phyloP scores from a whole-genome alignment of 805 yeast species.

The Wickerhamiella kurtzmanii region DNA sequence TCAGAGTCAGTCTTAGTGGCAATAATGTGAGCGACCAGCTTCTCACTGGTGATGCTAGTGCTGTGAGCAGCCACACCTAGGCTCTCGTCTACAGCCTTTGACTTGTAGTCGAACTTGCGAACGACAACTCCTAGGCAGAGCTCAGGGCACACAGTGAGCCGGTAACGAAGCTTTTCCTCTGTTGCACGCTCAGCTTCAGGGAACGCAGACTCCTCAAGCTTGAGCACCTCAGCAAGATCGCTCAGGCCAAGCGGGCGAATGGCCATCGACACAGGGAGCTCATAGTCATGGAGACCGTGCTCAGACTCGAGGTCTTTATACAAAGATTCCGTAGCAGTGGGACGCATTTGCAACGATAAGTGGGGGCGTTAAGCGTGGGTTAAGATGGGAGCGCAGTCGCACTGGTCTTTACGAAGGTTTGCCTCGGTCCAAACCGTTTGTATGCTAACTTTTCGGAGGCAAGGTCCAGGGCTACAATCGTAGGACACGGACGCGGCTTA shows the following conservation, averaged over 20 bases:
- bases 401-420: no score
- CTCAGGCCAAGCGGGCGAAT: conserved; percentile 68
- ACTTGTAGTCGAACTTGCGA: conserved; percentile 25
- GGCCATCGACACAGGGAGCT: conserved; percentile 43
- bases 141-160: conserved; percentile 77
- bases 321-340: conserved; percentile 19
- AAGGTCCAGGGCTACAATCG: no score
- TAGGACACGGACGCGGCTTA: neutral
- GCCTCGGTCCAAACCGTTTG: no score
- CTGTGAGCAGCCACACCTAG: conserved; percentile 52
- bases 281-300: conserved; percentile 16
- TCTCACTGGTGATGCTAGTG: conserved; percentile 37
- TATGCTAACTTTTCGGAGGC: no score
- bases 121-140: conserved; percentile 73
- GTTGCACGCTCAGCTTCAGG: conserved; percentile 57
- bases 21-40: conserved; percentile 34
- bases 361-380: neutral
- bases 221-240: conserved; percentile 50
- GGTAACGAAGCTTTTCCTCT: conserved; percentile 47
- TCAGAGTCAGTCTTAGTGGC: conserved; percentile 14
- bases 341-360: conserved; percentile 14
- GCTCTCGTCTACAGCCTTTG: conserved; percentile 13
- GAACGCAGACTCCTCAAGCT: conserved; percentile 57
- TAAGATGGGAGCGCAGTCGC: neutral
- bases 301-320: conserved; percentile 17